These are phyloP conservation scores for Voacanga thouarsii DNA, from an alignment of 257 asterid species.

Conservation along the genomic window DNA sequence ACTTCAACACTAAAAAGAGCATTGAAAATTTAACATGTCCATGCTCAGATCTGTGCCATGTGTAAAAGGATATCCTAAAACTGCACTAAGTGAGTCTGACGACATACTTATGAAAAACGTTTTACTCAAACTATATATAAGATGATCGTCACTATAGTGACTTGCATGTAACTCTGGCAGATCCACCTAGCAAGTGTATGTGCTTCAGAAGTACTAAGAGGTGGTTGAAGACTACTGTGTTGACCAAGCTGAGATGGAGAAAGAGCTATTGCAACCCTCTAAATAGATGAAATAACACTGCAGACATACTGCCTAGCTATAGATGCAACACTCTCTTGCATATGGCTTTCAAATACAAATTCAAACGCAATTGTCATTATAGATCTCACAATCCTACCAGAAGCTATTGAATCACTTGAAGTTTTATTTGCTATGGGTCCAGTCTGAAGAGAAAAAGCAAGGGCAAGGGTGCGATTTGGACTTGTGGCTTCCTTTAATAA, in stretches of 20 bases:
- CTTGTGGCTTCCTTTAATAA: slow-evolving; percentile 58
- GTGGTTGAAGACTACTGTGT: slow-evolving; percentile 55
- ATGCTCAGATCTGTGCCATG: background rate
- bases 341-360: slow-evolving; percentile 81
- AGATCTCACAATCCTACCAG: slow-evolving; percentile 52
- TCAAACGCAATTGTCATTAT: slow-evolving; percentile 84
- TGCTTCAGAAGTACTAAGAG: slow-evolving; percentile 79
- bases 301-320: slow-evolving; percentile 90
- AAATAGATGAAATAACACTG: slow-evolving; percentile 78
- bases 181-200: slow-evolving; percentile 85
- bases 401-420: slow-evolving; percentile 31
- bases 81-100: background rate
- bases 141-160: background rate
- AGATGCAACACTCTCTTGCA: slow-evolving; percentile 78
- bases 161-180: slow-evolving; percentile 76
- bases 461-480: slow-evolving; percentile 87
- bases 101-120: too few relatives aligned
- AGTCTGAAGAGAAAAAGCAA: slow-evolving; percentile 81
- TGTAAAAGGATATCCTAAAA: background rate
- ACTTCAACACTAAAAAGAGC: too few relatives aligned
- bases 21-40: too few relatives aligned
- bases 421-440: slow-evolving; percentile 57
- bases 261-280: slow-evolving; percentile 85
- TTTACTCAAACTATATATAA: background rate
- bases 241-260: slow-evolving; percentile 68